These are phyloP conservation scores for Lactarius vividus DNA, from an alignment of 768 basidiomycete species.

Conservation along the genomic window DNA sequence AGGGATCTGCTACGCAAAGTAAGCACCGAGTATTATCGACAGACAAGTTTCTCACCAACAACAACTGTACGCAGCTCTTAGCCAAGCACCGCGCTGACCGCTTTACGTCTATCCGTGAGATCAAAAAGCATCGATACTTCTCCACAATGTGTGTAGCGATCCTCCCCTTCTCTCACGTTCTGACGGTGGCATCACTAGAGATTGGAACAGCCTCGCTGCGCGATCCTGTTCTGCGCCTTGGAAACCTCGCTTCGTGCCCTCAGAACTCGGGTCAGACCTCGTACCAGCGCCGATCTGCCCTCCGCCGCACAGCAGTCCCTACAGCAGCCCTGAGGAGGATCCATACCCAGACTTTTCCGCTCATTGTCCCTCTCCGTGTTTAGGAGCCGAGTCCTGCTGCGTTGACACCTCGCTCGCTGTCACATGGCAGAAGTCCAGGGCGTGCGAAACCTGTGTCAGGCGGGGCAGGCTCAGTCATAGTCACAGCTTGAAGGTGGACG, in stretches of 20 bases:
- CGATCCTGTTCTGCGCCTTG: conserved; percentile 1
- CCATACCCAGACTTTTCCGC: not conserved
- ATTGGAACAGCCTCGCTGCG: not conserved
- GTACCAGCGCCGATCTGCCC: not conserved
- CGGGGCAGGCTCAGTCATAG: not conserved
- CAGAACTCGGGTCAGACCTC: not conserved
- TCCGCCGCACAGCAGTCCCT: not conserved
- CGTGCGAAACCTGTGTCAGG: not conserved
- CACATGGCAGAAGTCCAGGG: not conserved
- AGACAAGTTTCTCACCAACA: too few relatives aligned
- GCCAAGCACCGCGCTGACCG: conserved; percentile 2
- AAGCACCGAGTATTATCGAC: not conserved
- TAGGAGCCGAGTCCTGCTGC: too few relatives aligned
- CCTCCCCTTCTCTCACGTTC: not conserved
- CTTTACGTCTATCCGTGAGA: conserved; percentile 6
- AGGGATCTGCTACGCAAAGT: conserved; percentile 11
- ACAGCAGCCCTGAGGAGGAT: not conserved
- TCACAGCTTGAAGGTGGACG: not conserved
- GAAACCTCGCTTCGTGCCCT: not conserved
- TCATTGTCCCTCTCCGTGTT: not conserved
- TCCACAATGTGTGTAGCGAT: not conserved
- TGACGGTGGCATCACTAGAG: conserved; percentile 1
- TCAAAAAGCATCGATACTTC: conserved; percentile 10
- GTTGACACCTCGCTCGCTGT: not conserved
- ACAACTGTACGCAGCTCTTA: not conserved